Base-by-base conservation (phyloP, 352 stramenopile genomes). In the Elongisporangium anandrum region DNA sequence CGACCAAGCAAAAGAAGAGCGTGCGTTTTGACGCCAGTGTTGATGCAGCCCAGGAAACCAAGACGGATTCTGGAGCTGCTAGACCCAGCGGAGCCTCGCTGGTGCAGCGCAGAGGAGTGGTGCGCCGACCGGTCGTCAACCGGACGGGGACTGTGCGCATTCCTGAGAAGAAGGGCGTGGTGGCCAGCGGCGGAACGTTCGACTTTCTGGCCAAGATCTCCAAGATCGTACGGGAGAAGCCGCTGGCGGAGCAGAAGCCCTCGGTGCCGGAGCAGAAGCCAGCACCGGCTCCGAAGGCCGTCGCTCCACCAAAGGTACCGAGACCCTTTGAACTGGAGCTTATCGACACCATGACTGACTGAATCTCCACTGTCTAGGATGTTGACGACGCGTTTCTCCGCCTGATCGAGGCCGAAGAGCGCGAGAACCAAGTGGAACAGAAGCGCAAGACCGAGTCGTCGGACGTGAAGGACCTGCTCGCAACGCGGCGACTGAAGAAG, bases 131-230 rank as follows among this genome's bases (percentile, higher is more conserved):
- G 29, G 9, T 13, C 29, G 29, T 41, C 29, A 41, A 41, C 9
- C 29, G 29, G 29, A 41, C 29, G 9, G 58, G 41, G 19, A 38
- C 66, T 57, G 59, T 63, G 34, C 23, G 51, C 24, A 65, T 70
- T 26, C 59, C 78, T 12, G 73, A 83, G 54, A 72, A 72, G 41
- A 87, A 84, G 47, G 85, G 85, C 21, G 68, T 85, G 6, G 85
- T 95, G 21, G 85, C 83, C 12, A 88, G 77, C 56, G 85, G 85
- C 20, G 81, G 84, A 0, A 92, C 85, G 39, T 90, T 95, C 60
- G 85, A 95, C 57, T 95, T 95, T 24, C 56, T 95, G 56, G 87
- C 79, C n/a, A 95, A 91, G 67, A 92, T 95, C 34, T 77, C 64
- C 2, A 64, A 52, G 23, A 54, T 64, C 23, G 9, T 8, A 8